Evolutionary conservation across 139 green algal species (phyloP).

Genomic region (Mychonastes homosphaera): DNA sequence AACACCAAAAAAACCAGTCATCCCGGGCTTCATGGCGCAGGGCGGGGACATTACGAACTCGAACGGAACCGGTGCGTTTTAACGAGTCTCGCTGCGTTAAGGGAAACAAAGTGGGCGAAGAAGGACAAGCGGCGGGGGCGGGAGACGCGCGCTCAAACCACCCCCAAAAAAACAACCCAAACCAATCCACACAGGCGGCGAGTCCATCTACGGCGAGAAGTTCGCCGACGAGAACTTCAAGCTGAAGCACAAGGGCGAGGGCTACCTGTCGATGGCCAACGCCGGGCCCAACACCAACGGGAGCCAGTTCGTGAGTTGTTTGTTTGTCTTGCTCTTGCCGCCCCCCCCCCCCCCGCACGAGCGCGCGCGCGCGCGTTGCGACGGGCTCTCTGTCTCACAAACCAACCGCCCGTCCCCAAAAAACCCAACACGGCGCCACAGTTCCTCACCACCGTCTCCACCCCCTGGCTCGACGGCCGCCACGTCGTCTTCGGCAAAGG

Average conservation of each 20-base stretch:
- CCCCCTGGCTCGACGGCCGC: constrained; percentile 66
- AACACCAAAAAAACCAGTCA: too few species aligned
- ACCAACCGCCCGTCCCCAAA: neutral
- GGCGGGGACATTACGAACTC: too few species aligned
- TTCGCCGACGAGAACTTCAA: constrained; percentile 85
- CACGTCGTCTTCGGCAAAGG: constrained; percentile 94
- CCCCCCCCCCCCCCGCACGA: neutral
- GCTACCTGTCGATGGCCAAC: constrained; percentile 84
- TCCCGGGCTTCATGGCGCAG: constrained; percentile 56
- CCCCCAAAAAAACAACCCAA: too few species aligned
- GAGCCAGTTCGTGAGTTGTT: constrained; percentile 31
- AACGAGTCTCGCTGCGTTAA: too few species aligned
- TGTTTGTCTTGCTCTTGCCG: neutral
- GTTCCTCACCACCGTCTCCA: constrained; percentile 83
- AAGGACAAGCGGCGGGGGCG: too few species aligned
- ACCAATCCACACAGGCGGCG: constrained; percentile 71
- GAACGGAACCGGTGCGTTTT: too few species aligned
- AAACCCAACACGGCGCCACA: constrained; percentile 28
- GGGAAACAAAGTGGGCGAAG: too few species aligned
- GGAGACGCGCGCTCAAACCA: too few species aligned
- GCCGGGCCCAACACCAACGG: constrained; percentile 63
- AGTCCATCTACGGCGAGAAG: constrained; percentile 81
- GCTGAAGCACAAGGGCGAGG: constrained; percentile 62
- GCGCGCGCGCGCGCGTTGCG: too few species aligned
- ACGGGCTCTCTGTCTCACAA: neutral